Evolutionary conservation across 2,329 filamentous ascomycete species (phyloP), one percentile per base, ranked within the genome.

Genomic region (Nothopassalora personata): DNA sequence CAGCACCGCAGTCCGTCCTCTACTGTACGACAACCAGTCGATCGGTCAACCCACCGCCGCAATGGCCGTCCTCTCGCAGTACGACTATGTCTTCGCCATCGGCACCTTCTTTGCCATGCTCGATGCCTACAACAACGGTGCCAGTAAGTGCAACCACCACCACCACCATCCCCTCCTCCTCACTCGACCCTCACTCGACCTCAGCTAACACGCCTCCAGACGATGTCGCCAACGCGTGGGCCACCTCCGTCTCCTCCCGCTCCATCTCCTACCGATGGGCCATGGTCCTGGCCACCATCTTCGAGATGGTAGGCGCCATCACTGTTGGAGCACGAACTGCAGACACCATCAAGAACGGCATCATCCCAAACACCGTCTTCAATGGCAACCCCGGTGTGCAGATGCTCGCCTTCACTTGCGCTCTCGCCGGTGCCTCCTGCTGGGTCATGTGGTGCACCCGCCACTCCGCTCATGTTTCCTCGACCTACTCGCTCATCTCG

Each of bases 41-140:
- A 48, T 45, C 39, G 34, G 45, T 18, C 39, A 48, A 9, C 47
- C 36, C 30, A 56, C 55, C 49, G 57, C 31, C 57, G 74, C 72
- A 67, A 69, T 67, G 64, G 28, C 49, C 8, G 68, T 71, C 39
- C 70, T 83, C 54, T 74, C 77, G 59, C 78, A 87, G 67, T 86
- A 80, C 62, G 80, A 85, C 72, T 87, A 86, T 69, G 76, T 87
- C 61, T 83, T 87, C 64, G 85, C 82, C 66, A 80, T 87, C 56
- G 84, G 82, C 73, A 83, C 82, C 56, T 79, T 87, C 60, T 87
- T 87, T 72, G 83, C 85, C 60, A 83, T 84, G 69, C 80, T 87
- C 45, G 85, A 87, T 70, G 84, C 84, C 55, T 87, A 82, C 81
- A 87, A 86, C 69, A 86, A 85, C 64, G 83, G 82, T 77, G 77